Percentiles rank a stretch among this genome's conserved stretches.
Conservation (phyloP, 2,329 filamentous ascomycete species). For the Nothophaeocryptopus gaeumannii region DNA sequence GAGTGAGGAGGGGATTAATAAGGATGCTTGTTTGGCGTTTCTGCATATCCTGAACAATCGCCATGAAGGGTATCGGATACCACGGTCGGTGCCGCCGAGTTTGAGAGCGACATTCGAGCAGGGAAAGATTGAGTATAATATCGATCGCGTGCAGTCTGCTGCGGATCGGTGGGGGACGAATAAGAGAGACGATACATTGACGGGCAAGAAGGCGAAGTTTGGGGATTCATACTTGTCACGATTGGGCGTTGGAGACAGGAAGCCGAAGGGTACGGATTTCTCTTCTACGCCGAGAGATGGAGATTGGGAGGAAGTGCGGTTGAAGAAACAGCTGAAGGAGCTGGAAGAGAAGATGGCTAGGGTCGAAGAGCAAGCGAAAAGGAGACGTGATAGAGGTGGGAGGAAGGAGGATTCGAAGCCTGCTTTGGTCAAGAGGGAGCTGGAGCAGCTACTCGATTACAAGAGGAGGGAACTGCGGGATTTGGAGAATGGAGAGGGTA, state of each 20-base stretch:
- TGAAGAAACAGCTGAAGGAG: conserved; percentile 88
- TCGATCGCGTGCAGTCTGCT: conserved; percentile 67
- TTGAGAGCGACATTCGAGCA: conserved; percentile 88
- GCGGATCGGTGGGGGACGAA: conserved; percentile 75
- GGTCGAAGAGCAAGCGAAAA: conserved; percentile 67
- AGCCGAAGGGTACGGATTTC: conserved; percentile 86
- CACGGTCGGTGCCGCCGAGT: conserved; percentile 85
- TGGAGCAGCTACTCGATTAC: conserved; percentile 92
- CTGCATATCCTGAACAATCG: conserved; percentile 94
- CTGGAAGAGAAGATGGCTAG: conserved; percentile 83
- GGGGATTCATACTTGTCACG: conserved; percentile 94
- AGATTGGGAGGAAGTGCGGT: conserved; percentile 94
- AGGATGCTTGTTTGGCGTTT: conserved; percentile 91
- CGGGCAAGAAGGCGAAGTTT: conserved; percentile 93
- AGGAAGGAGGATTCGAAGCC: conserved; percentile 72
- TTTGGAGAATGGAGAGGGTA: conserved; percentile 68
- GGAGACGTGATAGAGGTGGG: conserved; percentile 40
- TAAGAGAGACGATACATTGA: conserved; percentile 74
- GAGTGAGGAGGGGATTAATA: conserved; percentile 77
- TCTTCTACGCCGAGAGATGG: conserved; percentile 76
- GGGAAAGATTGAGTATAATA: conserved; percentile 93
- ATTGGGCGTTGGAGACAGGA: conserved; percentile 72
- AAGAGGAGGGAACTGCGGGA: conserved; percentile 79
- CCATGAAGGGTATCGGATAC: conserved; percentile 92
- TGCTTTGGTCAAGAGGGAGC: conserved; percentile 86